Evolutionary conservation across 2,329 filamentous ascomycete genomes (phyloP).

Genomic region (Hymenoscyphus scutula): DNA sequence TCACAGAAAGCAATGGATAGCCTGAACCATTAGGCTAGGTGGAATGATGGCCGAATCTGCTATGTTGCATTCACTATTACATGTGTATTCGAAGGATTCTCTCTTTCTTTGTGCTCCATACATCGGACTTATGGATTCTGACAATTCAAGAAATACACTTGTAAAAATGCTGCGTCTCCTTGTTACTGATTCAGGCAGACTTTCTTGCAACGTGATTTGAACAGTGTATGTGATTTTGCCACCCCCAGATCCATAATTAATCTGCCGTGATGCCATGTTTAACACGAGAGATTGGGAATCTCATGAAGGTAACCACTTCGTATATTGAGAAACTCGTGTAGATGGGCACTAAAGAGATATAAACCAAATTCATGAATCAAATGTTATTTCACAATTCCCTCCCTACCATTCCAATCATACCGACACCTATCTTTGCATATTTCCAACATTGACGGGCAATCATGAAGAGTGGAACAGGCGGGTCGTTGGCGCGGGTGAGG

Average conservation of each 20-base stretch:
- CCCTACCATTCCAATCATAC: constrained; percentile 22
- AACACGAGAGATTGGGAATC: no score
- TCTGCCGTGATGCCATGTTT: no score
- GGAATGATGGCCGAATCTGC: constrained; percentile 18
- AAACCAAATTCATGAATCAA: no score
- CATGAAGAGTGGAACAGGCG: constrained; percentile 32
- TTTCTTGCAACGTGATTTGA: neutral
- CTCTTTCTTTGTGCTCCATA: constrained; percentile 21
- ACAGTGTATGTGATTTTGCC: neutral
- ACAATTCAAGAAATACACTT: constrained; percentile 16
- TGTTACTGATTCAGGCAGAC: neutral
- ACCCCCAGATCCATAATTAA: neutral
- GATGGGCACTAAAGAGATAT: neutral
- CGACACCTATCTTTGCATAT: constrained; percentile 25
- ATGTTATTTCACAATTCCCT: constrained; percentile 14
- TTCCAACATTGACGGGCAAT: constrained; percentile 28
- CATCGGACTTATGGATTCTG: constrained; percentile 26
- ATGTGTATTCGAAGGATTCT: constrained; percentile 23
- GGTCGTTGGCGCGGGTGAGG: constrained; percentile 33
- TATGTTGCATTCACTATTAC: constrained; percentile 19
- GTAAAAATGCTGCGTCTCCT: neutral
- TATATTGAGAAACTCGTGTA: neutral
- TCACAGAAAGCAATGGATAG: constrained; percentile 32
- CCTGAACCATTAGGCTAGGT: constrained; percentile 21
- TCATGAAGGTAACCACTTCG: no score